phyloP scores from a whole-genome alignment of 2,329 filamentous ascomycete genomes.

The Davidsoniella neocaledoniae region DNA sequence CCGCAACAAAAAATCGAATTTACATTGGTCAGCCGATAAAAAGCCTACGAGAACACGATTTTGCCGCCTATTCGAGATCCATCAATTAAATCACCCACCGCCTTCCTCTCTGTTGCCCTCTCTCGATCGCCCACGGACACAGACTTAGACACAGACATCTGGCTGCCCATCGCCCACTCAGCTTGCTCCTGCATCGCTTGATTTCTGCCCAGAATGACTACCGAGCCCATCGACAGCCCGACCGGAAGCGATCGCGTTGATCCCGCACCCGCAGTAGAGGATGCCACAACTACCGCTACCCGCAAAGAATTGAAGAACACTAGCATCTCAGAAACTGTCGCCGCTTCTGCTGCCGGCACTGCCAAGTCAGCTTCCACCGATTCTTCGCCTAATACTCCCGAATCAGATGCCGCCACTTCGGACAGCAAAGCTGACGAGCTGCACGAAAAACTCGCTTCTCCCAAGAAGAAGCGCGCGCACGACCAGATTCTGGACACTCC shows the following conservation, averaged over 20 bases:
- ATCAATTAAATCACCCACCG: neutral
- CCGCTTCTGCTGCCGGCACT: slow-evolving; percentile 14
- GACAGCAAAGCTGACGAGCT: slow-evolving; percentile 22
- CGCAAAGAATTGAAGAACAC: slow-evolving; percentile 49
- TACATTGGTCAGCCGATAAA: too few species aligned
- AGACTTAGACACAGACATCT: neutral
- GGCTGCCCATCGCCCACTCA: neutral
- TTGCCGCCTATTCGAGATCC: neutral
- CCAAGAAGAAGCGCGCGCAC: slow-evolving; percentile 49
- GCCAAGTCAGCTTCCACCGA: slow-evolving; percentile 16
- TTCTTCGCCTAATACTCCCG: slow-evolving; percentile 20
- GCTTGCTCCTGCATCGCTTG: neutral
- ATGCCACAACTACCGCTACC: slow-evolving; percentile 45
- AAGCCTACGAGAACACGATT: too few species aligned
- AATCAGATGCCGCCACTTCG: slow-evolving; percentile 20
- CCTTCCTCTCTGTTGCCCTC: neutral
- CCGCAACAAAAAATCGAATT: too few species aligned
- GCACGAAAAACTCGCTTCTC: slow-evolving; percentile 37
- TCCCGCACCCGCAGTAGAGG: slow-evolving; percentile 25
- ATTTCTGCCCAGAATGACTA: slow-evolving; percentile 23
- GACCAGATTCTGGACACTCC: slow-evolving; percentile 35
- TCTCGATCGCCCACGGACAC: neutral
- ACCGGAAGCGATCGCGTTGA: slow-evolving; percentile 19
- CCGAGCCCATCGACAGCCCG: slow-evolving; percentile 26
- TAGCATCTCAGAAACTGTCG: slow-evolving; percentile 34